Evolutionary conservation across 2,329 filamentous ascomycete genomes (phyloP).

Genomic region (Lecanicillium sp.): DNA sequence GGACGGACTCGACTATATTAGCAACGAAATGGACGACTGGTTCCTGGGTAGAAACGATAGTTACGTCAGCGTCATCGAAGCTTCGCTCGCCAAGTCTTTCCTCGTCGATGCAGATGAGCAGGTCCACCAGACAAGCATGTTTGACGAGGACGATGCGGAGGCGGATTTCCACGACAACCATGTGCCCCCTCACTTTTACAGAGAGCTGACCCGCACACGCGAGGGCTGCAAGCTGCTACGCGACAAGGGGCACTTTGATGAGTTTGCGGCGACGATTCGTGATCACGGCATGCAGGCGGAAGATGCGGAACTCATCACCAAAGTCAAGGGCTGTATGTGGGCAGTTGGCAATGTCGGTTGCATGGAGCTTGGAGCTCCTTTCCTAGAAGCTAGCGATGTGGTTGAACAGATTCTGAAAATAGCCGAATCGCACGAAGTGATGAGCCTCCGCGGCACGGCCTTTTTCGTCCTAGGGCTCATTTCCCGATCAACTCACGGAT

Average conservation of each 20-base stretch:
- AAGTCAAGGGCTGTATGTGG: slow-evolving; percentile 96
- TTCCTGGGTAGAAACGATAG: slow-evolving; percentile 93
- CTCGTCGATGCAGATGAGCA: slow-evolving; percentile 57
- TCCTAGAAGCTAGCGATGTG: slow-evolving; percentile 84
- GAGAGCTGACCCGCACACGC: slow-evolving; percentile 84
- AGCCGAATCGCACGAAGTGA: slow-evolving; percentile 78
- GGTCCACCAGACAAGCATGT: slow-evolving; percentile 52
- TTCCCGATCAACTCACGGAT: slow-evolving; percentile 82
- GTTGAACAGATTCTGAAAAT: slow-evolving; percentile 83
- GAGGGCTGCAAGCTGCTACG: slow-evolving; percentile 87
- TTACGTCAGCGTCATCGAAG: slow-evolving; percentile 93
- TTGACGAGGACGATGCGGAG: slow-evolving; percentile 51
- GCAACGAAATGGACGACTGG: slow-evolving; percentile 99
- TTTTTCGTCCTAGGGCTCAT: slow-evolving; percentile 95
- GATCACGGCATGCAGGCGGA: slow-evolving; percentile 81
- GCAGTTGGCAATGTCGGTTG: slow-evolving; percentile 96
- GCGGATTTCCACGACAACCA: slow-evolving; percentile 55
- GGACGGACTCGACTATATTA: slow-evolving; percentile 95
- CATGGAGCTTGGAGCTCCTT: slow-evolving; percentile 94
- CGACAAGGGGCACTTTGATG: slow-evolving; percentile 93
- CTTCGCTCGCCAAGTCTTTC: slow-evolving; percentile 85
- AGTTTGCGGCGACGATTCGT: slow-evolving; percentile 83
- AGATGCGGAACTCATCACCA: slow-evolving; percentile 78
- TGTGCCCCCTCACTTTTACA: slow-evolving; percentile 96
- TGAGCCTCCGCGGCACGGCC: slow-evolving; percentile 90